These are phyloP conservation scores for Quercus berberidifolia DNA, from an alignment of 306 rosid species.

Conservation along the genomic window DNA sequence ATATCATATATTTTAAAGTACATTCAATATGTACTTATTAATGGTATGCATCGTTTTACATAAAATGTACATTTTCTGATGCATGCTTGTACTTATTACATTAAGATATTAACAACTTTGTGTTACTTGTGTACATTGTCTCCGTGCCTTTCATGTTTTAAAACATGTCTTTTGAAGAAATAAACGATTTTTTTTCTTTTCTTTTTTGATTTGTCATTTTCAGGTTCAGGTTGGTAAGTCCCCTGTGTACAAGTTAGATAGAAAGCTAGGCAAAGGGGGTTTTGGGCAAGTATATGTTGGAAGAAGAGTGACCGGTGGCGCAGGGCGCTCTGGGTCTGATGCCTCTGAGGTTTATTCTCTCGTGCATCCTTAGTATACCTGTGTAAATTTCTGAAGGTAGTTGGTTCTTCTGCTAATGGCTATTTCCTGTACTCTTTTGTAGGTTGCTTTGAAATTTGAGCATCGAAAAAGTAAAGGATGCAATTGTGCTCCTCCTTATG, in stretches of 20 bases:
- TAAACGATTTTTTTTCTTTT: neutral
- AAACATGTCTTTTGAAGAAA: constrained; percentile 2
- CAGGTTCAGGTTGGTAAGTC: constrained; percentile 94
- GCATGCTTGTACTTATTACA: neutral
- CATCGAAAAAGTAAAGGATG: constrained; percentile 95
- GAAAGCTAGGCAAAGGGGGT: constrained; percentile 94
- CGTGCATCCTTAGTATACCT: neutral
- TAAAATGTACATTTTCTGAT: neutral
- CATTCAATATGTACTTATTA: neutral
- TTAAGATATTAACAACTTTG: neutral
- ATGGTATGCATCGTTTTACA: no score
- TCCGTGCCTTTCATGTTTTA: neutral
- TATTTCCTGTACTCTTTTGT: constrained; percentile 13
- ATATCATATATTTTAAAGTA: neutral
- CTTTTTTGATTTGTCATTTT: neutral
- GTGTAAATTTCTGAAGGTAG: neutral
- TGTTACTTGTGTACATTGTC: neutral
- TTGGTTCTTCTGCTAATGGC: constrained; percentile 7
- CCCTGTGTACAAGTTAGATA: constrained; percentile 79
- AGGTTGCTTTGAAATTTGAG: constrained; percentile 92
- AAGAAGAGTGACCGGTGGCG: constrained; percentile 79
- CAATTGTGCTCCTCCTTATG: constrained; percentile 89
- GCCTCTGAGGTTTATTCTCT: constrained; percentile 61
- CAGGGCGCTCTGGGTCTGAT: constrained; percentile 50
- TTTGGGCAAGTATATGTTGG: constrained; percentile 97